phyloP scores from a whole-genome alignment of 1,284 basidiomycete genomes.

The Rhizoctonia solani region DNA sequence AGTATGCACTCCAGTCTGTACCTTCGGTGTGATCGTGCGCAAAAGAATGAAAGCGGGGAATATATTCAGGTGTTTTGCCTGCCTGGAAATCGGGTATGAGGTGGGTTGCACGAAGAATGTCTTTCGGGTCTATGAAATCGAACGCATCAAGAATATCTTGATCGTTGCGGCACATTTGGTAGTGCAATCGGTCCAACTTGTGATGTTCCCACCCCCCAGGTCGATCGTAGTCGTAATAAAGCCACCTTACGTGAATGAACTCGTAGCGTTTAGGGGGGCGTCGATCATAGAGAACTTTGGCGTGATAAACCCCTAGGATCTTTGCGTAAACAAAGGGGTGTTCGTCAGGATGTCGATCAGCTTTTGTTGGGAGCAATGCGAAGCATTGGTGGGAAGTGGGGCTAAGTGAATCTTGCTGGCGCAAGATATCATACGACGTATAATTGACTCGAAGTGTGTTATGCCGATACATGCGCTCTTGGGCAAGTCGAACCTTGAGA shows the following conservation, averaged over 20 bases:
- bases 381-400: constrained; percentile 23
- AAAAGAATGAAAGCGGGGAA: background rate
- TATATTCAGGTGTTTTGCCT: constrained; percentile 24
- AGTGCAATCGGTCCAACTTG: constrained; percentile 46
- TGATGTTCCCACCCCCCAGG: constrained; percentile 37
- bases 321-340: constrained; percentile 46
- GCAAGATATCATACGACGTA: constrained; percentile 46
- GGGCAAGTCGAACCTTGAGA: constrained; percentile 37
- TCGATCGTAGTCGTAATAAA: constrained; percentile 33
- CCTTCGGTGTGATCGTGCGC: constrained; percentile 33
- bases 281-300: constrained; percentile 33
- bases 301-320: constrained; percentile 46
- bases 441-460: constrained; percentile 43
- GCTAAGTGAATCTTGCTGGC: constrained; percentile 38
- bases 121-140: constrained; percentile 50
- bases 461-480: constrained; percentile 43
- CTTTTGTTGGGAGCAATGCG: constrained; percentile 7
- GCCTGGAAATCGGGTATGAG: constrained; percentile 44
- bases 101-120: constrained; percentile 47
- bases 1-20: constrained; percentile 39
- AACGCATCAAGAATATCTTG: constrained; percentile 42
- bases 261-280: constrained; percentile 19
- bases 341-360: constrained; percentile 2
- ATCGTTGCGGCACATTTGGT: constrained; percentile 38
- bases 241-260: constrained; percentile 46